These are phyloP conservation scores for Xylaria hypoxylon DNA, from an alignment of 2,329 filamentous ascomycete species.

Conservation along the genomic window DNA sequence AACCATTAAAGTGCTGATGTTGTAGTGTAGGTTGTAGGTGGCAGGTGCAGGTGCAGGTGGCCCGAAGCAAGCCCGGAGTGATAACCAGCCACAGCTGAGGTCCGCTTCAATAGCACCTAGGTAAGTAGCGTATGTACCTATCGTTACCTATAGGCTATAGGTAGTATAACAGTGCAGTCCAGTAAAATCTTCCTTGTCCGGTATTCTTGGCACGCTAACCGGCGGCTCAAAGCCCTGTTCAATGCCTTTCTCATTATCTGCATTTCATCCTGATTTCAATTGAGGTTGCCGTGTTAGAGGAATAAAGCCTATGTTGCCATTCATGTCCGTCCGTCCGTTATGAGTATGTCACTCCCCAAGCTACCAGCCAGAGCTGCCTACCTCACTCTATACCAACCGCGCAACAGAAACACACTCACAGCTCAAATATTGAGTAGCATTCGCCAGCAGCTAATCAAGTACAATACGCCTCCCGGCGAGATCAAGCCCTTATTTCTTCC, in stretches of 20 bases:
- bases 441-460: constrained; percentile 42
- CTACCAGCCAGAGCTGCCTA: constrained; percentile 47
- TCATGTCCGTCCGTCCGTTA: too few species aligned
- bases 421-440: constrained; percentile 43
- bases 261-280: too few species aligned
- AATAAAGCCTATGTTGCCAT: too few species aligned
- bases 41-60: not conserved
- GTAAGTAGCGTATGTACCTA: not conserved
- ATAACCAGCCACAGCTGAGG: constrained; percentile 34
- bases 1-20: constrained; percentile 12
- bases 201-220: too few species aligned
- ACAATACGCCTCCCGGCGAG: constrained; percentile 43
- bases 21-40: constrained; percentile 30
- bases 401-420: constrained; percentile 46
- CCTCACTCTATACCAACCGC: constrained; percentile 44
- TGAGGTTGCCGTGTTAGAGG: too few species aligned
- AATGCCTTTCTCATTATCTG: too few species aligned
- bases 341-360: constrained; percentile 39
- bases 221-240: too few species aligned
- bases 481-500: constrained; percentile 47
- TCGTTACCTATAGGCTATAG: not conserved
- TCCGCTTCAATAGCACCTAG: constrained; percentile 4
- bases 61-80: constrained; percentile 23
- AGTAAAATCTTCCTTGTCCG: too few species aligned
- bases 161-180: too few species aligned